A percentile compares a stretch with the other conserved stretches of the same genome.
These are phyloP conservation scores for Phyllosticta citribraziliensis DNA, from an alignment of 2,329 filamentous ascomycete genomes.

Conservation along the genomic window DNA sequence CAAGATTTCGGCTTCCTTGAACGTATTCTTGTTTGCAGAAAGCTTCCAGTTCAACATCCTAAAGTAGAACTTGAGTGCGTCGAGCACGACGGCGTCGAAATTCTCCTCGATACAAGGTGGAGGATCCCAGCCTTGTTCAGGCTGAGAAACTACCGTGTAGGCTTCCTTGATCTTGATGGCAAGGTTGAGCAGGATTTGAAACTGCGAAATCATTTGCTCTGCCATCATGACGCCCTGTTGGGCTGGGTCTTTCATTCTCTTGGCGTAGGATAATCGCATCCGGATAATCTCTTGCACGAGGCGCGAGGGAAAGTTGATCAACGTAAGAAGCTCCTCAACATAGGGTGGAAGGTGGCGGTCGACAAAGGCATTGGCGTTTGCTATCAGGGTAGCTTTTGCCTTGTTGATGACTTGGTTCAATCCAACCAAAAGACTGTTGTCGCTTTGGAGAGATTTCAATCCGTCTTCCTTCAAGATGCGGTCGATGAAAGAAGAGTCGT, in stretches of 20 bases:
- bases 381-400: constrained; percentile 82
- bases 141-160: constrained; percentile 72
- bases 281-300: constrained; percentile 95
- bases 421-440: constrained; percentile 71
- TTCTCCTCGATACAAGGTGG: constrained; percentile 95
- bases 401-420: constrained; percentile 84
- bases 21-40: constrained; percentile 95
- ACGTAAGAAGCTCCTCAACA: constrained; percentile 87
- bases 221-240: constrained; percentile 90
- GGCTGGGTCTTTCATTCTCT: constrained; percentile 88
- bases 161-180: constrained; percentile 88
- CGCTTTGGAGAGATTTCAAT: constrained; percentile 79
- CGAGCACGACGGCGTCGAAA: constrained; percentile 83
- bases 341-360: constrained; percentile 89
- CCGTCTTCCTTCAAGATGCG: constrained; percentile 92
- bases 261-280: constrained; percentile 81
- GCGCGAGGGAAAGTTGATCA: constrained; percentile 95
- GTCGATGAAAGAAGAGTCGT: constrained; percentile 90
- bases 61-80: constrained; percentile 96
- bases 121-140: constrained; percentile 87
- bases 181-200: constrained; percentile 83
- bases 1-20: constrained; percentile 95
- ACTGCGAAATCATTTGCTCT: constrained; percentile 95
- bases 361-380: constrained; percentile 73
- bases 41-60: constrained; percentile 98